Base-by-base conservation (phyloP, 495 filamentous ascomycete species). In the Oidiodendron maius region DNA sequence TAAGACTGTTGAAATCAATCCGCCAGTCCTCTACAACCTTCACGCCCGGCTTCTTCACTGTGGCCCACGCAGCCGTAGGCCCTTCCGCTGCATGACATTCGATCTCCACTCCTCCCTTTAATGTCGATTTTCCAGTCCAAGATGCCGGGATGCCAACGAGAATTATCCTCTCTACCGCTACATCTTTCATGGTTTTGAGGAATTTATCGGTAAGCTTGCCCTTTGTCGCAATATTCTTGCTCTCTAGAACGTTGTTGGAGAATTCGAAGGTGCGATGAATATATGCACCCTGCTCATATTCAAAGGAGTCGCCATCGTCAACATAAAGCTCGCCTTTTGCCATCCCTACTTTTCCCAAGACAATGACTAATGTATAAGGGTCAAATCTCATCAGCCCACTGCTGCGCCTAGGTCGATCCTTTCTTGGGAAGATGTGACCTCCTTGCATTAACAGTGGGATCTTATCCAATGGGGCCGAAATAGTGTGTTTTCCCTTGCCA, bases 261-360 rank as follows among this genome's bases (percentile, higher is more conserved):
- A 74, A 84, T 24, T 60, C 56, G 71, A 97, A 97, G 28, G 67
- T 74, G 32, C 89, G 84, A 66, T 95, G 85, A 50, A 96, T 87
- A 63, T 84, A 95, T 23, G 83, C 87, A 11, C 91, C 93, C 41
- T 77, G 69, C 63, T 95, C 67, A 61, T 87, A 93, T 34, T 95
- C 86, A 51, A 87, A 97, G 0, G 84, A 87, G 68, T 96, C 90
- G 21, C 93, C 94, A 55, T 98, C 93, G 58, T 97, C 93, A 40
- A 94, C 69, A 57, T 97, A 98, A 22, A 98, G 67, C 3, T 80
- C 79, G 22, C 93, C 93, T 42, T 86, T 81, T 0, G 93, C 90
- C 44, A 78, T 74, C 37, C 81, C 82, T 25, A 80, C 72, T 58
- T 82, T 79, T 55, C 77, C 69, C n/a, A 95, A 68, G 1, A 81